Percentiles rank a stretch among this genome's conserved stretches.
phyloP scores from a whole-genome alignment of 495 filamentous ascomycete genomes.

The Xylaria curta region DNA sequence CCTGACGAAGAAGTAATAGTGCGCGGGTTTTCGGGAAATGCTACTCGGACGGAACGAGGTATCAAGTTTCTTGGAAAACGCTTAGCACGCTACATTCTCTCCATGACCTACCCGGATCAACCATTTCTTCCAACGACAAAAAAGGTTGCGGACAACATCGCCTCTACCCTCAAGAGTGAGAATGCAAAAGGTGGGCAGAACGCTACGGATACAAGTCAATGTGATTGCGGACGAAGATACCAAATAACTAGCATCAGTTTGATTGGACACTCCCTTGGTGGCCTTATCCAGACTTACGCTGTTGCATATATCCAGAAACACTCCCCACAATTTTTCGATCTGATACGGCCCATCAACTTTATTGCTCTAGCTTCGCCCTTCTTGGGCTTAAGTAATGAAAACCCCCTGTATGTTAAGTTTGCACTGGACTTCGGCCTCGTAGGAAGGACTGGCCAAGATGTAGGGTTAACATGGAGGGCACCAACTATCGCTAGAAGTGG shows the following conservation, averaged over 20 bases:
- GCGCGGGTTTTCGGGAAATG: constrained; percentile 88
- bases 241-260: constrained; percentile 96
- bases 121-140: constrained; percentile 73
- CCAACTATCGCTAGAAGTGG: constrained; percentile 82
- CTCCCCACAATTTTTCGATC: constrained; percentile 86
- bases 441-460: constrained; percentile 90
- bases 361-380: constrained; percentile 90
- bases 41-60: constrained; percentile 85
- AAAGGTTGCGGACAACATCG: constrained; percentile 55
- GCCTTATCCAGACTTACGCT: constrained; percentile 91
- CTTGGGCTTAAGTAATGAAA: constrained; percentile 94
- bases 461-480: constrained; percentile 92
- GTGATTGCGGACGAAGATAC: constrained; percentile 66
- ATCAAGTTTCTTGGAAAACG: constrained; percentile 97
- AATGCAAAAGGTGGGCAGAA: constrained; percentile 52
- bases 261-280: constrained; percentile 90
- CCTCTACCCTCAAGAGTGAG: constrained; percentile 40
- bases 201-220: constrained; percentile 51
- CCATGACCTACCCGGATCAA: constrained; percentile 91
- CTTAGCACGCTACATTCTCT: constrained; percentile 86
- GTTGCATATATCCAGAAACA: constrained; percentile 98
- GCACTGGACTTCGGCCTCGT: constrained; percentile 95
- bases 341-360: constrained; percentile 90
- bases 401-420: constrained; percentile 95
- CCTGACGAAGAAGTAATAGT: constrained; percentile 93